Percentiles rank a stretch among this genome's conserved stretches.
Conservation (phyloP, 495 filamentous ascomycete genomes). For the Tuber brumale region DNA sequence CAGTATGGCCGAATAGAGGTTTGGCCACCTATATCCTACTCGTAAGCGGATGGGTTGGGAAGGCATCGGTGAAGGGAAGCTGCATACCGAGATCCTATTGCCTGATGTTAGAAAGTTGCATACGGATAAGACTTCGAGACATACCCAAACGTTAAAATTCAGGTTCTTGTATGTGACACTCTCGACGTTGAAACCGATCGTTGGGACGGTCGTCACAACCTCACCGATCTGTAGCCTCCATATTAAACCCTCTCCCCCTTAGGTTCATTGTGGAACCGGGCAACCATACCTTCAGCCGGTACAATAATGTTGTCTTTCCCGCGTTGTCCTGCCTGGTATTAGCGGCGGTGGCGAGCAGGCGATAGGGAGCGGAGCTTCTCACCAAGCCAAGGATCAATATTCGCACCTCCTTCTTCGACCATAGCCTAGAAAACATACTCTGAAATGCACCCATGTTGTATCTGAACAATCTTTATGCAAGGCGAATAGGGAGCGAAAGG, state of each 20-base stretch:
- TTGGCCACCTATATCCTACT: conserved; percentile 58
- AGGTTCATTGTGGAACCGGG: neutral
- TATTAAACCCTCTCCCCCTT: conserved; percentile 7
- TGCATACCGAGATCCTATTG: conserved; percentile 62
- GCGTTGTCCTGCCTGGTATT: conserved; percentile 74
- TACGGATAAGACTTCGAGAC: conserved; percentile 13
- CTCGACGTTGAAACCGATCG: conserved; percentile 98
- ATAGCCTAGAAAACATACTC: conserved; percentile 66
- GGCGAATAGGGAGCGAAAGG: neutral
- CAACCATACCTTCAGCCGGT: conserved; percentile 75
- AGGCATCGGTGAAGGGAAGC: conserved; percentile 2
- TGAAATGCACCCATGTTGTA: conserved; percentile 72
- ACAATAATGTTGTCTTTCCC: conserved; percentile 93
- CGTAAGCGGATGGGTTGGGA: neutral
- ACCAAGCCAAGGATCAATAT: conserved; percentile 95
- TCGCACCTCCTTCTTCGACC: conserved; percentile 92
- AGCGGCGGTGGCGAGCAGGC: conserved; percentile 4
- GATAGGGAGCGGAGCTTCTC: conserved; percentile 42
- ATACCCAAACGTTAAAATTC: conserved; percentile 96
- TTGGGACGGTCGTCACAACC: conserved; percentile 97
- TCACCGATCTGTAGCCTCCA: conserved; percentile 70
- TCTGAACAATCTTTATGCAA: neutral
- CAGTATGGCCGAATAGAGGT: conserved; percentile 96
- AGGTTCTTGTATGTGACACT: conserved; percentile 95
- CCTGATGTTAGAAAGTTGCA: conserved; percentile 18